Conservation (phyloP, 2,329 filamentous ascomycete species). For the Ceratocystis cubensis region DNA sequence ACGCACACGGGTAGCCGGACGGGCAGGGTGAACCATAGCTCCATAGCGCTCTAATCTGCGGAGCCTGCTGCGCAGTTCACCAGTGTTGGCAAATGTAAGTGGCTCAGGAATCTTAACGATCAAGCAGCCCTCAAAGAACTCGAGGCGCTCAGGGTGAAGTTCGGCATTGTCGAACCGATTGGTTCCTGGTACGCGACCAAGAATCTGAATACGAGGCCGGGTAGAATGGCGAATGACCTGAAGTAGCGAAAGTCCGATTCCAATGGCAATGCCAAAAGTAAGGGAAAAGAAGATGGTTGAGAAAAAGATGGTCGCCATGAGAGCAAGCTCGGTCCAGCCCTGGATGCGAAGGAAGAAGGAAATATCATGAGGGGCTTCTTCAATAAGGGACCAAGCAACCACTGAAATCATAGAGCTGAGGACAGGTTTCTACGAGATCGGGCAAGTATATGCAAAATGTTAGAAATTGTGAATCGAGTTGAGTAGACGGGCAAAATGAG, state of each 20-base stretch:
- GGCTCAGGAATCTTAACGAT: slow-evolving; percentile 98
- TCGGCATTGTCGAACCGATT: slow-evolving; percentile 78
- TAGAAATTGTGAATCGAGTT: not conserved
- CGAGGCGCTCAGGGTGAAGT: slow-evolving; percentile 56
- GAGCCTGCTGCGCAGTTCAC: slow-evolving; percentile 73
- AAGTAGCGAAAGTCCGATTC: slow-evolving; percentile 79
- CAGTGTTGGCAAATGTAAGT: slow-evolving; percentile 92
- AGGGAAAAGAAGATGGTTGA: slow-evolving; percentile 93
- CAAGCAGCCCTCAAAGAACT: slow-evolving; percentile 82
- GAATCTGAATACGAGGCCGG: slow-evolving; percentile 85
- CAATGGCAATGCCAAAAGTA: slow-evolving; percentile 83
- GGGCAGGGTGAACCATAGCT: slow-evolving; percentile 74
- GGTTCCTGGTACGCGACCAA: slow-evolving; percentile 77
- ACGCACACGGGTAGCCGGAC: slow-evolving; percentile 64
- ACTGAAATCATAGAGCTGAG: slow-evolving; percentile 89
- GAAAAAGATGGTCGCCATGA: slow-evolving; percentile 84
- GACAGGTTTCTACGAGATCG: slow-evolving; percentile 61
- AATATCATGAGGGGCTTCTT: slow-evolving; percentile 89
- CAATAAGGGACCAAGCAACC: slow-evolving; percentile 85
- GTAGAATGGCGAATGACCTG: slow-evolving; percentile 85
- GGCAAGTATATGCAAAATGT: not conserved
- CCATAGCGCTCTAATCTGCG: slow-evolving; percentile 80
- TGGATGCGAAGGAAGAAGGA: slow-evolving; percentile 75
- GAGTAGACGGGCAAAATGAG: not conserved
- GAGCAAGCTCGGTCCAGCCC: slow-evolving; percentile 70